These are phyloP conservation scores for Aurantiochytrium sp. DNA, from an alignment of 108 stramenopile genomes.

Conservation along the genomic window DNA sequence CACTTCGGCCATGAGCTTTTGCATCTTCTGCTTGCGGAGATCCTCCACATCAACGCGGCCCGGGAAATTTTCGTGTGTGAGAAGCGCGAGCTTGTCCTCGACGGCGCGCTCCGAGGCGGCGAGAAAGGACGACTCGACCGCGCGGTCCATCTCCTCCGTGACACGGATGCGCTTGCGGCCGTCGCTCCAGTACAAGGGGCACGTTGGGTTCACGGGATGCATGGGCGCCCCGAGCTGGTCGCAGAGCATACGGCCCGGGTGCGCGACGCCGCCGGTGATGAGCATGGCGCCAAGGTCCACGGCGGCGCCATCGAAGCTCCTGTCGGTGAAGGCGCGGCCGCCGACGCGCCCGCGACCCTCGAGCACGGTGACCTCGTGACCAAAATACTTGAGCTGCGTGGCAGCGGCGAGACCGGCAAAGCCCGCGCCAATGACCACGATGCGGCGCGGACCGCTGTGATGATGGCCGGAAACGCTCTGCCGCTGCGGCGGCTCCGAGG, in stretches of 20 bases:
- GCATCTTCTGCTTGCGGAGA: neutral
- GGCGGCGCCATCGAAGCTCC: neutral
- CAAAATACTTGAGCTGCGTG: slow-evolving; percentile 3
- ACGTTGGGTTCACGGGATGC: neutral
- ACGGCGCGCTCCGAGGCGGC: neutral
- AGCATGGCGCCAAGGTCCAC: slow-evolving; percentile 26
- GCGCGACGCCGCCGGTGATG: slow-evolving; percentile 5
- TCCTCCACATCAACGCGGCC: neutral
- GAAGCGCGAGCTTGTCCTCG: neutral
- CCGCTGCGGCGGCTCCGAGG: neutral
- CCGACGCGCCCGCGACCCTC: slow-evolving; percentile 10
- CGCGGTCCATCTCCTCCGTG: neutral
- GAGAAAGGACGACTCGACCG: neutral
- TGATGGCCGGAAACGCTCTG: neutral
- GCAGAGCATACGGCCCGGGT: neutral
- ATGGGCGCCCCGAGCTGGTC: neutral
- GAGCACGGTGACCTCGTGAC: neutral
- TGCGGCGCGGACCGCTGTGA: neutral
- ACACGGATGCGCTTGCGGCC: neutral
- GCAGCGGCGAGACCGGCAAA: slow-evolving; percentile 25
- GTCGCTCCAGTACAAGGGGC: slow-evolving; percentile 16
- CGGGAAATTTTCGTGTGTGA: neutral
- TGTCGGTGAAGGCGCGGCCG: slow-evolving; percentile 7
- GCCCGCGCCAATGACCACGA: slow-evolving; percentile 14
- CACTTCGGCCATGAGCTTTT: too few relatives aligned